These are phyloP conservation scores for Tulasnella sp. DNA, from an alignment of 768 basidiomycete genomes.

Conservation along the genomic window DNA sequence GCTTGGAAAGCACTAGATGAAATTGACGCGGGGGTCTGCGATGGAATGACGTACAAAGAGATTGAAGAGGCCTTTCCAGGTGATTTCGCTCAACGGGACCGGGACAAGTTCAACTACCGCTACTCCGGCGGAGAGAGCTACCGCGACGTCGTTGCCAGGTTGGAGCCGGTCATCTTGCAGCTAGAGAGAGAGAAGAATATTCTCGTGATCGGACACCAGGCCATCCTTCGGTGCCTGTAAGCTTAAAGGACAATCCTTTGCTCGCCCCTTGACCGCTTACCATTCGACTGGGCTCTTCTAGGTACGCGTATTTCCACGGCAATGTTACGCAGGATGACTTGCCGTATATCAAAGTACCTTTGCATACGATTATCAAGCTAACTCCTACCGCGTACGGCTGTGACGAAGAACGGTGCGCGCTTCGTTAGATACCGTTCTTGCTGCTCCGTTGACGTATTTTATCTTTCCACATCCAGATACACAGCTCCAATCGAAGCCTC, in stretches of 20 bases:
- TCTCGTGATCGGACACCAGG: constrained; percentile 92
- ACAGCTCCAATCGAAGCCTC: constrained; percentile 27
- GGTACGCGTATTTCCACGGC: constrained; percentile 91
- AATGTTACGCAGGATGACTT: constrained; percentile 86
- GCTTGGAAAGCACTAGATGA: constrained; percentile 99
- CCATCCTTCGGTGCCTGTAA: constrained; percentile 64
- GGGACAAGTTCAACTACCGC: constrained; percentile 99
- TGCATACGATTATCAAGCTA: constrained; percentile 96
- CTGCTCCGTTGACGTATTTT: too few species aligned
- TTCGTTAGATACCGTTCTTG: background rate
- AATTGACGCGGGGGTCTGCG: constrained; percentile 96
- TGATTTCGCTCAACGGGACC: constrained; percentile 95
- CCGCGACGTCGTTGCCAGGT: constrained; percentile 87
- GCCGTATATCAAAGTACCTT: constrained; percentile 94
- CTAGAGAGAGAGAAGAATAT: constrained; percentile 97
- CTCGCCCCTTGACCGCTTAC: background rate
- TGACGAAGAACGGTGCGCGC: constrained; percentile 80
- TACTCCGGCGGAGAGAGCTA: constrained; percentile 97
- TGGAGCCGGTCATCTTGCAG: constrained; percentile 99
- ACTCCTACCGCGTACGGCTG: constrained; percentile 98
- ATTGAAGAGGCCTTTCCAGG: constrained; percentile 97
- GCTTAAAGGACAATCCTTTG: background rate
- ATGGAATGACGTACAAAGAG: constrained; percentile 99
- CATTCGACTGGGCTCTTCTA: constrained; percentile 35
- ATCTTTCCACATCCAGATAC: constrained; percentile 7